Evolutionary conservation across 2,329 filamentous ascomycete species (phyloP).

Genomic region (Aspergillus sp.): DNA sequence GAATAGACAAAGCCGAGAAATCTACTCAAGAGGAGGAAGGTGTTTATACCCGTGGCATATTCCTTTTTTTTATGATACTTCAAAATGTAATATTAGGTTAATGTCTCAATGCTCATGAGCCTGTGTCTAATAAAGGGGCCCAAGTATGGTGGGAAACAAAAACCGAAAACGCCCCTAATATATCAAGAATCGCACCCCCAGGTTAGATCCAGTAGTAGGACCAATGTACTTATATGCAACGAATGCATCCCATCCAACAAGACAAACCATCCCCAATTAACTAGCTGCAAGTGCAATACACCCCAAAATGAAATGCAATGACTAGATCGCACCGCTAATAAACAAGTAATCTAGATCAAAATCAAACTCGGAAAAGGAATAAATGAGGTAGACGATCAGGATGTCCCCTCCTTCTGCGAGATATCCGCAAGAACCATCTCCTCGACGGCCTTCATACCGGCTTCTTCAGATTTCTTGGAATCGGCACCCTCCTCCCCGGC

Average conservation of each 20-base stretch:
- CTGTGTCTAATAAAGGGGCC: slow-evolving; percentile 1
- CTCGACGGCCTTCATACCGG: slow-evolving; percentile 50
- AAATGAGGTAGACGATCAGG: neutral
- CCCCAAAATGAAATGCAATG: neutral
- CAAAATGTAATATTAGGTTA: slow-evolving; percentile 8
- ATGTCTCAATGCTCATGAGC: neutral
- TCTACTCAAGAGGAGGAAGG: neutral
- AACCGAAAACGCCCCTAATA: slow-evolving; percentile 6
- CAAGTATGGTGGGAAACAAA: neutral
- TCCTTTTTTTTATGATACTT: neutral
- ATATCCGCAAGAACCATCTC: slow-evolving; percentile 50
- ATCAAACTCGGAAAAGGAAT: neutral
- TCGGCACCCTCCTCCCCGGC: slow-evolving; percentile 59
- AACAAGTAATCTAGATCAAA: neutral
- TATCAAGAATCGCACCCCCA: neutral
- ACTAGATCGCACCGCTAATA: neutral
- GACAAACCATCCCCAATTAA: neutral
- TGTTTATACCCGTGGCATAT: slow-evolving; percentile 6
- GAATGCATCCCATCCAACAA: neutral
- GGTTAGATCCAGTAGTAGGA: neutral
- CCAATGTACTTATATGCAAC: neutral
- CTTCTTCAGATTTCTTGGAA: slow-evolving; percentile 49
- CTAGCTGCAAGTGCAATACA: neutral
- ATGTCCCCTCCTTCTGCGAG: slow-evolving; percentile 19
- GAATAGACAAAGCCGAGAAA: neutral